A percentile compares a stretch with the other conserved stretches of the same genome.
Conservation (phyloP, 2,329 filamentous ascomycete genomes). For the Zelopaecilomyces penicillatus region DNA sequence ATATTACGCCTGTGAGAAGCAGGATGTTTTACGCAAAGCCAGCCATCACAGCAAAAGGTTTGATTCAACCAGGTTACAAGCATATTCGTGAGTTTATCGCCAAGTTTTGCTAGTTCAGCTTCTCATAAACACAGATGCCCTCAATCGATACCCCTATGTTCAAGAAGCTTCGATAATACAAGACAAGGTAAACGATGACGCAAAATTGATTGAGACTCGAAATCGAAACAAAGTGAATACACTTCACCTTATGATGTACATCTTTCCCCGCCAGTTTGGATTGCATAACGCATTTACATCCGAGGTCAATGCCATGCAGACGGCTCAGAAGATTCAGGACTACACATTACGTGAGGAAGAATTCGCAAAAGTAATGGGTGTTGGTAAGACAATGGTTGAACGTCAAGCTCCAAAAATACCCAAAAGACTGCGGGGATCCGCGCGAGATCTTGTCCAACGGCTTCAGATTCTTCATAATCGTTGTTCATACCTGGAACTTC, state of each 20-base stretch:
- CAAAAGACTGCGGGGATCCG: slow-evolving; percentile 58
- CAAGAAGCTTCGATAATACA: background rate
- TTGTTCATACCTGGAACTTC: slow-evolving; percentile 71
- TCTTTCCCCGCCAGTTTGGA: slow-evolving; percentile 85
- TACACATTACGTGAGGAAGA: slow-evolving; percentile 82
- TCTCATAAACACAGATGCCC: slow-evolving; percentile 51
- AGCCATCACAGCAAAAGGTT: slow-evolving; percentile 57
- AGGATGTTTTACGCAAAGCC: slow-evolving; percentile 81
- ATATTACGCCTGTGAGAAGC: slow-evolving; percentile 69
- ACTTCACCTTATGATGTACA: slow-evolving; percentile 74
- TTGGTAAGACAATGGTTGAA: slow-evolving; percentile 8
- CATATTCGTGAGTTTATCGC: slow-evolving; percentile 61
- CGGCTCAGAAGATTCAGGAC: slow-evolving; percentile 68
- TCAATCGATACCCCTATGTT: slow-evolving; percentile 56
- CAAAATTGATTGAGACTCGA: background rate
- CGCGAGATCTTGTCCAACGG: slow-evolving; percentile 51
- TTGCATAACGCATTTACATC: slow-evolving; percentile 90
- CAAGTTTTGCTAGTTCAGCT: background rate
- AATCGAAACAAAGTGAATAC: slow-evolving; percentile 38
- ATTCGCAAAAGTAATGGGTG: slow-evolving; percentile 38
- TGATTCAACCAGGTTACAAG: slow-evolving; percentile 64
- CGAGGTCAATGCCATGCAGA: slow-evolving; percentile 53
- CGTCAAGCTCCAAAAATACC: slow-evolving; percentile 36
- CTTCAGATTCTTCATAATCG: slow-evolving; percentile 62
- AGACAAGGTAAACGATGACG: background rate